These are phyloP conservation scores for Discostella stelligera DNA, from an alignment of 352 stramenopile species.

Conservation along the genomic window DNA sequence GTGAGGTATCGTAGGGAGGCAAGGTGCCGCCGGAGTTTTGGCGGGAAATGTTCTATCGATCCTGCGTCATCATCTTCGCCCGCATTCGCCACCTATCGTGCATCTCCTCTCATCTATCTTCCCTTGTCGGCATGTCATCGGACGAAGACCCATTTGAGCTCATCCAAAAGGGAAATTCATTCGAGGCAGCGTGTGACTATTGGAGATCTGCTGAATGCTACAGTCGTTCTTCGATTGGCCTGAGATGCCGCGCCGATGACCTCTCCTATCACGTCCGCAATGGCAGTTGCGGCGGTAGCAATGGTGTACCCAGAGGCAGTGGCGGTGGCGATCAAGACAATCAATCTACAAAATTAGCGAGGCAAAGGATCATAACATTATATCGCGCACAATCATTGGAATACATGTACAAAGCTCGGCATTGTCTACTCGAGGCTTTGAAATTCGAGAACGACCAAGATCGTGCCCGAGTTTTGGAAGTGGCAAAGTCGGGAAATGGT, in stretches of 20 bases:
- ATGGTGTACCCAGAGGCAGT: not conserved
- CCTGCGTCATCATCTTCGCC: too few species aligned
- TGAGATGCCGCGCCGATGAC: conserved; percentile 42
- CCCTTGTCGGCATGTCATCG: conserved; percentile 2
- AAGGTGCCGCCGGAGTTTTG: too few species aligned
- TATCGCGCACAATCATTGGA: conserved; percentile 57
- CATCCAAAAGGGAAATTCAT: conserved; percentile 48
- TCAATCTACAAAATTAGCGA: conserved; percentile 16
- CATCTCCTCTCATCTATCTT: too few species aligned
- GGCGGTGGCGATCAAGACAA: not conserved
- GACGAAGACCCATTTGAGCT: conserved; percentile 54
- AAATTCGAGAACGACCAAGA: conserved; percentile 53
- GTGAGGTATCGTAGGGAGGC: too few species aligned
- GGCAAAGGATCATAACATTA: conserved; percentile 50
- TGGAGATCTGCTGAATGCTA: conserved; percentile 57
- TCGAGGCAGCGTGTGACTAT: conserved; percentile 36
- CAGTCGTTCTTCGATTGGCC: conserved; percentile 32
- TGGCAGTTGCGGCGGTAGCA: not conserved
- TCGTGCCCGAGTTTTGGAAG: conserved; percentile 12
- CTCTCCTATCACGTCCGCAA: conserved; percentile 16
- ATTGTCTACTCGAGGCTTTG: conserved; percentile 56
- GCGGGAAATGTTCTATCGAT: too few species aligned
- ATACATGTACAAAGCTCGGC: conserved; percentile 57
- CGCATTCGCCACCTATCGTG: too few species aligned
- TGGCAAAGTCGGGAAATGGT: conserved; percentile 20